Percentiles rank a stretch among this genome's conserved stretches.
phyloP scores from a whole-genome alignment of 2,329 filamentous ascomycete species.

The Meredithiella fracta region DNA sequence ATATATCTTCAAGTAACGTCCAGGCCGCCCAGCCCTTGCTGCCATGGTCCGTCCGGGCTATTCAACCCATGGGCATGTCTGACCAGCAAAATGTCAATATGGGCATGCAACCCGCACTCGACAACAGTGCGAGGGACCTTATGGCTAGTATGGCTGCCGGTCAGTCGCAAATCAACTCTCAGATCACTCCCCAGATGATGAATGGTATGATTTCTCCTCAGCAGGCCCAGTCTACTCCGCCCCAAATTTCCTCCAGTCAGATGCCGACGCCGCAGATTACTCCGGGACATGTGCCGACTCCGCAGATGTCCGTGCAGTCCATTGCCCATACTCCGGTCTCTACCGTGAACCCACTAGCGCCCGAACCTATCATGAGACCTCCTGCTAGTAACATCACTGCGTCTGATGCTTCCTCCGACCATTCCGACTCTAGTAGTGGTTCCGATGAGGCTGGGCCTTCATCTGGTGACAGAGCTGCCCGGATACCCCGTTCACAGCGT shows the following conservation, averaged over 20 bases:
- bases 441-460: neutral
- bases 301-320: neutral
- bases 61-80: constrained; percentile 2
- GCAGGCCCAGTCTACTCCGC: constrained; percentile 2
- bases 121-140: constrained; percentile 2
- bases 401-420: constrained; percentile 9
- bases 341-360: neutral
- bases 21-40: neutral
- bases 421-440: constrained; percentile 8
- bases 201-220: constrained; percentile 9
- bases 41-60: neutral
- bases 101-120: constrained; percentile 5
- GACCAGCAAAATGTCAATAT: constrained; percentile 7
- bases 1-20: constrained; percentile 4
- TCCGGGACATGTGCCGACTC: neutral
- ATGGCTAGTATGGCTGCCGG: constrained; percentile 9
- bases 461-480: constrained; percentile 2
- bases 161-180: constrained; percentile 5
- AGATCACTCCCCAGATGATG: constrained; percentile 11
- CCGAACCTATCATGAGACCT: neutral
- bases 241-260: neutral
- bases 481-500: constrained; percentile 1
- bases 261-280: neutral
- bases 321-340: neutral
- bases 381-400: constrained; percentile 1